Evolutionary conservation across 108 stramenopile species (phyloP).

Genomic region (Fistulifera pelliculosa): DNA sequence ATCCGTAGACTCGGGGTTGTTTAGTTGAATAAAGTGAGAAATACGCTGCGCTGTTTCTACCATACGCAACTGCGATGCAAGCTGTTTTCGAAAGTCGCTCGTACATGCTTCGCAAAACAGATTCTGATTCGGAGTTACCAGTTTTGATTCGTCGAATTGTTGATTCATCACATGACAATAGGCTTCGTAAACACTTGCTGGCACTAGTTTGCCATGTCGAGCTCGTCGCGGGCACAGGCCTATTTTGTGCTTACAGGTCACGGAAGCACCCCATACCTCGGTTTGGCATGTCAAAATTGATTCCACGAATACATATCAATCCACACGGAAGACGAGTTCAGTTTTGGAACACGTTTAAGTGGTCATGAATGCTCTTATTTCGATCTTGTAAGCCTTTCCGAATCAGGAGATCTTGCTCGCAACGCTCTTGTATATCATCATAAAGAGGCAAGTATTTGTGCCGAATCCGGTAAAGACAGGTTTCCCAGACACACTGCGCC

Average conservation of each 20-base stretch:
- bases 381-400: background rate
- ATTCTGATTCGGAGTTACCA: constrained; percentile 3
- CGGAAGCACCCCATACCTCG: background rate
- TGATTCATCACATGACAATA: constrained; percentile 5
- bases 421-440: too few relatives aligned
- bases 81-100: constrained; percentile 6
- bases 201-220: constrained; percentile 50
- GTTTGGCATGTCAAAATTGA: constrained; percentile 10
- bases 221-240: constrained; percentile 9
- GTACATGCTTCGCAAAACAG: constrained; percentile 28
- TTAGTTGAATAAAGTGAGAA: background rate
- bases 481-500: constrained; percentile 15
- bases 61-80: constrained; percentile 13
- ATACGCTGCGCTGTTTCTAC: background rate
- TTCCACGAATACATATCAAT: too few relatives aligned
- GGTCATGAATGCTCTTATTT: background rate
- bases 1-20: background rate
- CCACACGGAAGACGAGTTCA: background rate
- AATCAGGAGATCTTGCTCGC: background rate
- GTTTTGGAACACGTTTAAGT: constrained; percentile 8
- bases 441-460: too few relatives aligned
- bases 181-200: constrained; percentile 28
- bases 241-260: background rate
- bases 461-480: background rate
- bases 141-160: background rate